phyloP scores from a whole-genome alignment of 768 basidiomycete species.

The Harrya chromipes region DNA sequence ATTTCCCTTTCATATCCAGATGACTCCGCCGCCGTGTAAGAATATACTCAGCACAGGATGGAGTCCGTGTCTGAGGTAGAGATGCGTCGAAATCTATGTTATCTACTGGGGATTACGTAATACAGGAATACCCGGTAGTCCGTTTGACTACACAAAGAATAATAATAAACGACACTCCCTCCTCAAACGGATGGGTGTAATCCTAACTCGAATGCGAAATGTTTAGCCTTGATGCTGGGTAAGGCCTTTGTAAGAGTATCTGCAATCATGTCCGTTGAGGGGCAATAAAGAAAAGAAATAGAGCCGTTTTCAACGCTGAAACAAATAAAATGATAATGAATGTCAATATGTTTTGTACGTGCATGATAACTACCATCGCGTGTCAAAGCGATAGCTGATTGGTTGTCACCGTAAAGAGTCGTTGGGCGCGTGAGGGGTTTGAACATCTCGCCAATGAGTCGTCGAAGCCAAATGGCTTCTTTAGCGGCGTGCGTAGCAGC shows the following conservation, averaged over 20 bases:
- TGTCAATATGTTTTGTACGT: background rate
- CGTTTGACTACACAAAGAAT: too few relatives aligned
- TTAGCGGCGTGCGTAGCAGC: background rate
- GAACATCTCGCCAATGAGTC: constrained; percentile 6
- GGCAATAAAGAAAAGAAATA: background rate
- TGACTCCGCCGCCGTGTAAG: too few relatives aligned
- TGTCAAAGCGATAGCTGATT: background rate
- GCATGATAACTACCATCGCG: background rate
- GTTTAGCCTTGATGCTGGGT: background rate
- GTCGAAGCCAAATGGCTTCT: too few relatives aligned
- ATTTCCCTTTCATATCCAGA: too few relatives aligned
- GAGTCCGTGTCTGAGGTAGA: too few relatives aligned
- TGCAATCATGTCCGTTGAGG: background rate
- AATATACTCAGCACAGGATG: too few relatives aligned
- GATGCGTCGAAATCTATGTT: too few relatives aligned
- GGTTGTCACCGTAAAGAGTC: background rate
- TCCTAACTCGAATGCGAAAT: background rate
- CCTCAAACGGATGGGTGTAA: too few relatives aligned
- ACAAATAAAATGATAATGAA: too few relatives aligned
- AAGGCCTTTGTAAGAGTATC: background rate
- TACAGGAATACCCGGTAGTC: too few relatives aligned
- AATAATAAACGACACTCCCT: too few relatives aligned
- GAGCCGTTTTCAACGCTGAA: background rate
- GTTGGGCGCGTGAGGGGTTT: background rate
- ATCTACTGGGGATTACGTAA: too few relatives aligned